Evolutionary conservation across 1,284 basidiomycete species (phyloP).

Genomic region (Leccinum variabile): DNA sequence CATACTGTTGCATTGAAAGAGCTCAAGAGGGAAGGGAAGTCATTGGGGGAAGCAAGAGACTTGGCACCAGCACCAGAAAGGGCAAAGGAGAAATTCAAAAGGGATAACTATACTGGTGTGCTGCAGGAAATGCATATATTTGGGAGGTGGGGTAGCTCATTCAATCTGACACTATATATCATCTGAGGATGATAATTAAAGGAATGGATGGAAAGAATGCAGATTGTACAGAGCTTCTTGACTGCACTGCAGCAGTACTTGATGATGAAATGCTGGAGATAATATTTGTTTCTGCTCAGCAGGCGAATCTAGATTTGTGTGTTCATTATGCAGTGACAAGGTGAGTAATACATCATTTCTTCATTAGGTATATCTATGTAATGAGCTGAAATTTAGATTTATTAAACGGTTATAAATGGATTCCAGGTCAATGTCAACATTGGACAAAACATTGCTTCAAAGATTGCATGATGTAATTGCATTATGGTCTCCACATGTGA

Average conservation of each 20-base stretch:
- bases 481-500: neutral
- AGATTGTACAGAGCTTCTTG: neutral
- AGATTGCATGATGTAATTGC: neutral
- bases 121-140: neutral
- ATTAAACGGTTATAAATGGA: rapidly evolving
- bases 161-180: no score
- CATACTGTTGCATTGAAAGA: slow-evolving; percentile 6
- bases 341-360: neutral
- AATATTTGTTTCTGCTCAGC: neutral
- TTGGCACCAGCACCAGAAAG: neutral
- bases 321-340: neutral
- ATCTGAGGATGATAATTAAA: neutral
- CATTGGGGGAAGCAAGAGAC: neutral
- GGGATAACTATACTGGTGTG: neutral
- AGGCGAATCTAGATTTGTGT: neutral
- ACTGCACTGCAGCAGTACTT: neutral
- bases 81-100: slow-evolving; percentile 1
- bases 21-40: neutral
- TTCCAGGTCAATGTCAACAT: neutral
- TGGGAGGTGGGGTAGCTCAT: neutral
- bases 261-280: neutral
- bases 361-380: neutral
- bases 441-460: neutral
- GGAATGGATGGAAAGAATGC: neutral
- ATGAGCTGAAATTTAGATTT: neutral